A percentile compares a stretch with the other conserved stretches of the same genome.
Conservation (phyloP, 2,329 filamentous ascomycete genomes). For the Alternaria dauci region DNA sequence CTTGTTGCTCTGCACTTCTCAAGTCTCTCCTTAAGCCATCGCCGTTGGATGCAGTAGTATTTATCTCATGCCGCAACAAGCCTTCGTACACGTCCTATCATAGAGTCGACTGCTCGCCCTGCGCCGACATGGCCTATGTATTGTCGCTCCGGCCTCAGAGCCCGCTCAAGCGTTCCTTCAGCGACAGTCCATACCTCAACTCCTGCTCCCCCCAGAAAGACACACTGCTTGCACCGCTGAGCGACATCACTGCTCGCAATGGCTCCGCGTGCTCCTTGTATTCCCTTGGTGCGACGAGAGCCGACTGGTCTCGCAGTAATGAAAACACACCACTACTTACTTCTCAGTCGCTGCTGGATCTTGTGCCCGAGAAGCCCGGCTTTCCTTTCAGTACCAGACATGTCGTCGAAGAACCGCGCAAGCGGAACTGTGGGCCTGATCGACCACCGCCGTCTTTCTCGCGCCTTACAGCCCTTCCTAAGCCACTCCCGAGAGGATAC, state of each 20-base stretch:
- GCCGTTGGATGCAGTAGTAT: slow-evolving; percentile 45
- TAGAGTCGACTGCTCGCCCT: slow-evolving; percentile 29
- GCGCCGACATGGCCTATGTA: slow-evolving; percentile 49
- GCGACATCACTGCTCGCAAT: slow-evolving; percentile 42
- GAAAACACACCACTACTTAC: slow-evolving; percentile 47
- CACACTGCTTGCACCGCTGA: slow-evolving; percentile 33
- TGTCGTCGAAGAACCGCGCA: slow-evolving; percentile 28
- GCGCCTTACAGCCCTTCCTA: slow-evolving; percentile 17
- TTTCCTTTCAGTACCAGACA: slow-evolving; percentile 8
- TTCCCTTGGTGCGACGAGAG: slow-evolving; percentile 36
- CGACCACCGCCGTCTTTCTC: slow-evolving; percentile 29
- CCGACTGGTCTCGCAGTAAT: slow-evolving; percentile 35
- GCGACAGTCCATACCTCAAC: slow-evolving; percentile 50
- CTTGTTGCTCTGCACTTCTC: slow-evolving; percentile 22
- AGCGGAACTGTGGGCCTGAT: slow-evolving; percentile 31
- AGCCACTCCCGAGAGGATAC: slow-evolving; percentile 21
- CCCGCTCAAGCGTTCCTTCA: slow-evolving; percentile 54
- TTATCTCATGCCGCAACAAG: slow-evolving; percentile 48
- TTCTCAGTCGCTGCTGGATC: slow-evolving; percentile 46
- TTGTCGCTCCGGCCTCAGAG: slow-evolving; percentile 51
- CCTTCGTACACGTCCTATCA: slow-evolving; percentile 30
- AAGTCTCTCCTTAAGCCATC: slow-evolving; percentile 41
- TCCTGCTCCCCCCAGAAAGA: slow-evolving; percentile 46
- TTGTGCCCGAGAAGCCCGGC: slow-evolving; percentile 35
- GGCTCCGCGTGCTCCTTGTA: slow-evolving; percentile 49